Conservation (phyloP, 257 asterid species). For the Primulina tabacum region DNA sequence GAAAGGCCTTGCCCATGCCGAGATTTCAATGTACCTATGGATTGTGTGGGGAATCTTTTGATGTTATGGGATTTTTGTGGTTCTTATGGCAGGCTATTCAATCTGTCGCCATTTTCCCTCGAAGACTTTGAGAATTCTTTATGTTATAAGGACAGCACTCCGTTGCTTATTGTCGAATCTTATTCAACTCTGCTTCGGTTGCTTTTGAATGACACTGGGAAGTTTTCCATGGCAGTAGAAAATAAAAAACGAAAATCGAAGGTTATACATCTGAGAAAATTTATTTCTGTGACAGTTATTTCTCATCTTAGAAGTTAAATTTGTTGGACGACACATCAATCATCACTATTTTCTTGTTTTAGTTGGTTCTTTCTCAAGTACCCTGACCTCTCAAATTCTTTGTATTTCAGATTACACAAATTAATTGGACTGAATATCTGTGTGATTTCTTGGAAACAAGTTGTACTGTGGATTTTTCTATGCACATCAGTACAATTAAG, state of each 20-base stretch:
- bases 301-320: constrained; percentile 4
- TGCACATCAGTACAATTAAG: constrained; percentile 59
- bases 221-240: constrained; percentile 45
- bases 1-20: constrained; percentile 63
- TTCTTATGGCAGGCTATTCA: constrained; percentile 69
- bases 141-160: constrained; percentile 72
- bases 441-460: constrained; percentile 68
- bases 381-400: constrained; percentile 11
- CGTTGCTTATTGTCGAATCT: constrained; percentile 67
- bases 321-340: neutral
- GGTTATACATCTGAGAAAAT: constrained; percentile 39
- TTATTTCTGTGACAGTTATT: constrained; percentile 1
- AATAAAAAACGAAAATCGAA: constrained; percentile 64
- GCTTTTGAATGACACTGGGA: constrained; percentile 60
- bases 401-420: constrained; percentile 58
- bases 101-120: constrained; percentile 77
- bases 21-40: constrained; percentile 73
- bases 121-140: constrained; percentile 90
- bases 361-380: constrained; percentile 10
- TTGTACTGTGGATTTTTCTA: constrained; percentile 44
- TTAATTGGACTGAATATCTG: constrained; percentile 74
- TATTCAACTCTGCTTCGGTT: constrained; percentile 74
- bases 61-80: constrained; percentile 95
- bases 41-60: constrained; percentile 75
- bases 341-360: constrained; percentile 16